Evolutionary conservation across 352 stramenopile species (phyloP), one percentile per base, ranked within the genome.

Genomic region (Pseudoperonospora humuli): DNA sequence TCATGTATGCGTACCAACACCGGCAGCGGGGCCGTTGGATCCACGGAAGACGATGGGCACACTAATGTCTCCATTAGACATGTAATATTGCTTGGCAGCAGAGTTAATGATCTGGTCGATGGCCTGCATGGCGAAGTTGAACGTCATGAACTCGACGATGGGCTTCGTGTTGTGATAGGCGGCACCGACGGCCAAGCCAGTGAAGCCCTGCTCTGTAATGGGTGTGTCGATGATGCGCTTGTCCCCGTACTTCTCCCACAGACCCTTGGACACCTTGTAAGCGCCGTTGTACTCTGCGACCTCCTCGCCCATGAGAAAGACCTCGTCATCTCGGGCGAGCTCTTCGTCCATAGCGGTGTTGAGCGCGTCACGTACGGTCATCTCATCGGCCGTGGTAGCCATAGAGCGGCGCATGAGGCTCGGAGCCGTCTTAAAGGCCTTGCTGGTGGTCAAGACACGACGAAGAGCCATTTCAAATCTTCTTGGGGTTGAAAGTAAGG

Each of bases 111-210:
- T 97, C 65, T 99, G 96, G 81, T 99, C 97, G 57, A 99, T 99
- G 21, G 96, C 96, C 62, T 99, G 96, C 91, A 99, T 98, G 48
- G 93, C 94, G 69, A 99, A 99, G 75, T 99, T 99, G 66, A 98
- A 99, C 19, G 96, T 99, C 97, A 99, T 99, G 72, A 99, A 99
- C 81, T 99, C 97, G 17, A 99, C 85, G 36, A 99, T 88, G 27
- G 97, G 97, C 67, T 94, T 90, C 9, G 98, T 86, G 74, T 96
- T 89, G 65, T 99, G 94, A 79, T 98, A 98, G 34, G 96, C 85
- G 27, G 95, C 85, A 36, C 95, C 95, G 25, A 98, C 70, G 24
- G 88, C 94, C 23, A 99, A 70, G 39, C 91, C 91, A 15, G 91
- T 91, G 61, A 97, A 97, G 27, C 93, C 89, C 60, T 95, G 91